These are phyloP conservation scores for Acacia crassicarpa DNA, from an alignment of 306 rosid genomes.

Conservation along the genomic window DNA sequence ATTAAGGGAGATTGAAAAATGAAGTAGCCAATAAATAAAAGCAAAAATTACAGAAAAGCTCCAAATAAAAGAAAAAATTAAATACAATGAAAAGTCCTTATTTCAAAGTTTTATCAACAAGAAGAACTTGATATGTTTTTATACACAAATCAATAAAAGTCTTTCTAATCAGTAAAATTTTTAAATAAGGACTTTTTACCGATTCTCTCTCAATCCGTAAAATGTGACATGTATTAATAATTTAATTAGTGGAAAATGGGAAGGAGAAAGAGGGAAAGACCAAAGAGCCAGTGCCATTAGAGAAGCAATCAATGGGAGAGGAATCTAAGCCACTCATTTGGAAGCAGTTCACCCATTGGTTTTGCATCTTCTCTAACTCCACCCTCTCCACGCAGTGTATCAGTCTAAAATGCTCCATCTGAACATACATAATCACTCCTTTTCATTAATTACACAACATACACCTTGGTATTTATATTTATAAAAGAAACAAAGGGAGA, in stretches of 20 bases:
- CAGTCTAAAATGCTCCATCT: constrained; percentile 65
- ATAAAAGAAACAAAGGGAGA: neutral
- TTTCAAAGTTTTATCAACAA: too few relatives aligned
- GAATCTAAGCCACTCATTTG: constrained; percentile 53
- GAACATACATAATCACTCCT: neutral
- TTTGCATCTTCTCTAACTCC: constrained; percentile 42
- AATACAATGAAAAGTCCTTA: too few relatives aligned
- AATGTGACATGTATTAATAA: neutral
- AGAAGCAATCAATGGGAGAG: constrained; percentile 65
- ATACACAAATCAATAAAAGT: neutral
- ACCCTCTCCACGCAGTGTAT: constrained; percentile 67
- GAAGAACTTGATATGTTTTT: neutral
- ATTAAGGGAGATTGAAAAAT: neutral
- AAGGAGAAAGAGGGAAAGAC: constrained; percentile 45
- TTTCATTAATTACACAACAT: neutral
- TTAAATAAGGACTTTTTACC: neutral
- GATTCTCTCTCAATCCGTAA: neutral
- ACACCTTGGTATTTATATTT: neutral
- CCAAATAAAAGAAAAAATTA: too few relatives aligned
- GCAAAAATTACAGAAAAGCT: neutral
- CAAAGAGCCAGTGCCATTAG: constrained; percentile 59
- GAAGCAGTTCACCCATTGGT: constrained; percentile 68
- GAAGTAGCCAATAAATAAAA: neutral
- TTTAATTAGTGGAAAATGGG: too few relatives aligned
- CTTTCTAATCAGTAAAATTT: too few relatives aligned